Evolutionary conservation across 1,139 yeast species (phyloP), one percentile per base, ranked within the genome.

Genomic region (Taphrina communis): DNA sequence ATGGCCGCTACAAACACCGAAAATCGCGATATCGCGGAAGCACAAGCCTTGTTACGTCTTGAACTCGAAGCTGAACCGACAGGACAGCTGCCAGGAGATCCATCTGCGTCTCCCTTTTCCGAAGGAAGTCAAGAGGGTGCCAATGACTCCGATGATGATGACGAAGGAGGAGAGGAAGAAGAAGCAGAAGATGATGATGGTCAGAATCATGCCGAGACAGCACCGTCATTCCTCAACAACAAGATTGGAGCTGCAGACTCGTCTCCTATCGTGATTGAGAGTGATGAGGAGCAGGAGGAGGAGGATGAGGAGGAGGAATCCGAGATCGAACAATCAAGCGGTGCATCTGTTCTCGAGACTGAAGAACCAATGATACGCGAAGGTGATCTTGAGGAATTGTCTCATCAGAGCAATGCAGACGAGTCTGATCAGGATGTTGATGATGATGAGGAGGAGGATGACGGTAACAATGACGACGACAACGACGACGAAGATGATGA

Each of bases 261-360:
- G 11, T 21, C 52, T 11, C 53, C 38, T 8, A 53, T 53, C n/a
- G 42, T 53, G 19, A 53, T 53, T 35, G 58, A 53, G 12, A 53
- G 58, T 42, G 58, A 53, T 17, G 42, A 35, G 9, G 58, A 53
- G 35, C 11, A 8, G 17, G 21, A 9, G 25, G 58, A 25, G 31
- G 55, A 21, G 81, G 62, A 81, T 70, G 70, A 79, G 75, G 53
- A 80, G 71, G 57, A 80, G 80, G 17, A 80, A 70, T 8, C 8
- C 53, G 55, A 17, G 35, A 31, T 7, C 55, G 55, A 51, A 4
- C 35, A 51, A n/a, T 25, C 55, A 31, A 21, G 11, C 31, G 52
- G n/a, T 2, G 52, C 11, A n/a, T 21, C 31, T 11, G 36, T 3
- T 17, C 31, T 11, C 52, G 31, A 21, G 52, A 11, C 12, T 19